A percentile compares a stretch with the other conserved stretches of the same genome.
Evolutionary conservation across 2,329 filamentous ascomycete species (phyloP).

Genomic region (Blumeriella jaapii): DNA sequence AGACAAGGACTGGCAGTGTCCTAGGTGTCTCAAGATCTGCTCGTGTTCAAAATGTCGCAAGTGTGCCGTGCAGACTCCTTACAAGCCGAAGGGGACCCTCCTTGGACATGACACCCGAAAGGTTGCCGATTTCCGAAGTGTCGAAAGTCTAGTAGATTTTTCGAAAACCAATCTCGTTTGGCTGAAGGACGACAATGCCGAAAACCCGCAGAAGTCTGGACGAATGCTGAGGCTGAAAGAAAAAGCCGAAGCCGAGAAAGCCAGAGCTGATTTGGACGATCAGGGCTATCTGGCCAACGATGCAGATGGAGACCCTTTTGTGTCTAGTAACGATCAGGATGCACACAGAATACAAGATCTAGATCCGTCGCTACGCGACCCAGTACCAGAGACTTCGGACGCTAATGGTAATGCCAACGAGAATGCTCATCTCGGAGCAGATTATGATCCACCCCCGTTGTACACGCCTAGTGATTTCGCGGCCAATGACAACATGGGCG

Average conservation of each 20-base stretch:
- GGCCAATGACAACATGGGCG: constrained; percentile 3
- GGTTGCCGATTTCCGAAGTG: constrained; percentile 81
- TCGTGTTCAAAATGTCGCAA: constrained; percentile 68
- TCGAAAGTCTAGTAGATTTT: constrained; percentile 86
- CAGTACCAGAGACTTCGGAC: neutral
- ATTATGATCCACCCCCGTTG: constrained; percentile 1
- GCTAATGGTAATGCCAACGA: constrained; percentile 8
- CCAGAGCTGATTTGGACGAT: constrained; percentile 17
- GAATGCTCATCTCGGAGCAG: constrained; percentile 6
- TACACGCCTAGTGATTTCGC: constrained; percentile 6
- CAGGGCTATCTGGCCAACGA: constrained; percentile 15
- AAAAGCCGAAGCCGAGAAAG: constrained; percentile 26
- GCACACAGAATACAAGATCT: constrained; percentile 25
- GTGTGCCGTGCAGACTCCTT: constrained; percentile 59
- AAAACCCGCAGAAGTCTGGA: constrained; percentile 33
- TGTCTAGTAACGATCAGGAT: too few relatives aligned
- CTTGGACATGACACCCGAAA: constrained; percentile 85
- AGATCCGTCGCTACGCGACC: constrained; percentile 21
- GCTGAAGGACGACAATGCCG: constrained; percentile 51
- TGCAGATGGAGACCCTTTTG: constrained; percentile 9
- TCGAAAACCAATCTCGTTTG: constrained; percentile 77
- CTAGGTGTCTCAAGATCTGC: constrained; percentile 75
- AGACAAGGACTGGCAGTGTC: constrained; percentile 75
- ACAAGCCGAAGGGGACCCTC: constrained; percentile 75
- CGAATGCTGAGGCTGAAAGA: constrained; percentile 27